These are phyloP conservation scores for Aspergillus brasiliensis DNA, from an alignment of 2,329 filamentous ascomycete genomes.

Conservation along the genomic window DNA sequence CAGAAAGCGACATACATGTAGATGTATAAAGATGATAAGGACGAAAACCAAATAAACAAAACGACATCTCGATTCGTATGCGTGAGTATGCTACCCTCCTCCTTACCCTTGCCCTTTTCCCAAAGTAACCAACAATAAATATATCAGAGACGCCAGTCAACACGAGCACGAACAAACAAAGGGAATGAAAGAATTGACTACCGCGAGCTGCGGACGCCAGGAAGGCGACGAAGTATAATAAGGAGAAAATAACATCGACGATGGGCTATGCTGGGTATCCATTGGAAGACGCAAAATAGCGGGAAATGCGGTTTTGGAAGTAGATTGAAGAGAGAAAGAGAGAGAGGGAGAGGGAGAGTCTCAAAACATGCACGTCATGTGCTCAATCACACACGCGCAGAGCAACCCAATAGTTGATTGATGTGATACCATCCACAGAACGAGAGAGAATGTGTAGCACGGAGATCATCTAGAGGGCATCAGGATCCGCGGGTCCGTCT, in stretches of 20 bases:
- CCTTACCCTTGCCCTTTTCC: too few relatives aligned
- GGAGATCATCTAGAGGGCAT: background rate
- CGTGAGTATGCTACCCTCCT: too few relatives aligned
- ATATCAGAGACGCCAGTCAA: too few relatives aligned
- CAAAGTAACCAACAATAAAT: background rate
- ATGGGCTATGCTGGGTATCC: constrained; percentile 20
- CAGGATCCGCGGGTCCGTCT: constrained; percentile 2
- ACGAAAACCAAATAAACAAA: too few relatives aligned
- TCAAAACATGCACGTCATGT: background rate
- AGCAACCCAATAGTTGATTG: background rate
- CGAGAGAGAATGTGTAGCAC: background rate
- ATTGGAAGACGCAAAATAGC: constrained; percentile 11
- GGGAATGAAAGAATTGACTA: background rate
- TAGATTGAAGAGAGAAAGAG: too few relatives aligned
- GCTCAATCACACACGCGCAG: background rate
- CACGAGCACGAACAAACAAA: too few relatives aligned
- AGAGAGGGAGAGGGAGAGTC: background rate
- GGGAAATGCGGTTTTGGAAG: background rate
- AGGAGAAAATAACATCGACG: background rate
- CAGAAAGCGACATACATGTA: too few relatives aligned
- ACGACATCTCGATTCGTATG: too few relatives aligned
- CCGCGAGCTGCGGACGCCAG: background rate
- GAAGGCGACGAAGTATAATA: background rate
- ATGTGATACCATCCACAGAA: background rate
- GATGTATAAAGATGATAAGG: too few relatives aligned